These are phyloP conservation scores for Nannochloropsis salina DNA, from an alignment of 108 stramenopile genomes.

Conservation along the genomic window DNA sequence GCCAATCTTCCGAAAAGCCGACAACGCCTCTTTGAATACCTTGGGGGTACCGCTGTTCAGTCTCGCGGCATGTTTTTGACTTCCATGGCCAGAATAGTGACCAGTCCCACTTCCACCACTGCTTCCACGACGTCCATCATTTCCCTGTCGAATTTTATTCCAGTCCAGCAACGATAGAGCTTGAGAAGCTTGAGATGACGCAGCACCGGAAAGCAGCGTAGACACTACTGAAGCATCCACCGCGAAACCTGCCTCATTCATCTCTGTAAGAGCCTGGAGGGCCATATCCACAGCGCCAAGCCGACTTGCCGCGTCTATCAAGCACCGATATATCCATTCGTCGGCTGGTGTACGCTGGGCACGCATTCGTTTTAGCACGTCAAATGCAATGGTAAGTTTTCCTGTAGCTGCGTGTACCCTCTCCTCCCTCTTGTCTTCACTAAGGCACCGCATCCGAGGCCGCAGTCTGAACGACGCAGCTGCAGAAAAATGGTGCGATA, in stretches of 20 bases:
- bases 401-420: background rate
- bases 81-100: background rate
- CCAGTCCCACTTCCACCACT: background rate
- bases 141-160: background rate
- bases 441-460: background rate
- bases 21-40: conserved; percentile 11
- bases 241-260: conserved; percentile 12
- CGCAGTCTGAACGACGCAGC: background rate
- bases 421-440: conserved; percentile 9
- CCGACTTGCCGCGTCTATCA: background rate
- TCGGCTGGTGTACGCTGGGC: background rate
- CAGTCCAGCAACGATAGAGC: background rate
- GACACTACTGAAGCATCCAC: background rate
- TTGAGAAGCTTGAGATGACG: background rate
- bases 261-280: background rate
- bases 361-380: conserved; percentile 2
- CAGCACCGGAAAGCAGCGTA: background rate
- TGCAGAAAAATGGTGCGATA: background rate
- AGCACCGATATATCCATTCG: conserved; percentile 7
- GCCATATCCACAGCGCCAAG: background rate
- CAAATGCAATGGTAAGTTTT: background rate
- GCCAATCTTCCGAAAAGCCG: conserved; percentile 1
- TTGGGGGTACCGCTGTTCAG: background rate
- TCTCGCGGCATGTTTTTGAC: background rate
- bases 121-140: background rate